phyloP scores from a whole-genome alignment of 257 asterid species.

The Verbascum thapsus region DNA sequence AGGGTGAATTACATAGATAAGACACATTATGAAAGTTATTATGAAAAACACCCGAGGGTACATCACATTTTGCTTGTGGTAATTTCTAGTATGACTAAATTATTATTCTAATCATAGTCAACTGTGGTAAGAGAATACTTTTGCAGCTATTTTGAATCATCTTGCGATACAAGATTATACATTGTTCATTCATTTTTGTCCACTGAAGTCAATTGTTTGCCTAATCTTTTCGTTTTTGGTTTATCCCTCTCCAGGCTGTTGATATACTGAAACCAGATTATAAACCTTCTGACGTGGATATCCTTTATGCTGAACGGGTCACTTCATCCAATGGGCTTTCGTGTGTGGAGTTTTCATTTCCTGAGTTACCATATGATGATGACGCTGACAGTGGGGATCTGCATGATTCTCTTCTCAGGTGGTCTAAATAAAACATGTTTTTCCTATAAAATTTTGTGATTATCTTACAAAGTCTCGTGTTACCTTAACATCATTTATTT shows the following conservation, averaged over 20 bases:
- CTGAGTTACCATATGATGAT: conserved; percentile 60
- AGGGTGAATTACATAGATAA: too few species aligned
- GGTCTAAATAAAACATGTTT: conserved; percentile 20
- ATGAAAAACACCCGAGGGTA: too few species aligned
- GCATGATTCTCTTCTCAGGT: conserved; percentile 79
- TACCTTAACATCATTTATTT: conserved; percentile 8
- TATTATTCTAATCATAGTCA: not conserved
- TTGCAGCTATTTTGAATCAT: too few species aligned
- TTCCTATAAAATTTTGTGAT: not conserved
- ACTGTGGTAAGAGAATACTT: too few species aligned
- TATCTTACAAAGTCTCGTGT: not conserved
- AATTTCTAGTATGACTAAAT: too few species aligned
- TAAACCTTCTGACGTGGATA: conserved; percentile 80
- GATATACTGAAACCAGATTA: conserved; percentile 87
- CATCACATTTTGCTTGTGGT: too few species aligned
- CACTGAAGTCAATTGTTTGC: conserved; percentile 12
- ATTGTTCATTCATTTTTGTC: conserved; percentile 9
- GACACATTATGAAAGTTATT: too few species aligned
- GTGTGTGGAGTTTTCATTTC: conserved; percentile 82
- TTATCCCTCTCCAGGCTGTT: conserved; percentile 60
- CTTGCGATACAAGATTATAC: too few species aligned
- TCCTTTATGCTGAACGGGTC: conserved; percentile 90
- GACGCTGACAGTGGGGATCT: conserved; percentile 60
- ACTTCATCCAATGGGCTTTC: conserved; percentile 91
- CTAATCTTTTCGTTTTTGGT: conserved; percentile 22